Conservation (phyloP, 108 stramenopile species). For the Cylindrotheca closterium region DNA sequence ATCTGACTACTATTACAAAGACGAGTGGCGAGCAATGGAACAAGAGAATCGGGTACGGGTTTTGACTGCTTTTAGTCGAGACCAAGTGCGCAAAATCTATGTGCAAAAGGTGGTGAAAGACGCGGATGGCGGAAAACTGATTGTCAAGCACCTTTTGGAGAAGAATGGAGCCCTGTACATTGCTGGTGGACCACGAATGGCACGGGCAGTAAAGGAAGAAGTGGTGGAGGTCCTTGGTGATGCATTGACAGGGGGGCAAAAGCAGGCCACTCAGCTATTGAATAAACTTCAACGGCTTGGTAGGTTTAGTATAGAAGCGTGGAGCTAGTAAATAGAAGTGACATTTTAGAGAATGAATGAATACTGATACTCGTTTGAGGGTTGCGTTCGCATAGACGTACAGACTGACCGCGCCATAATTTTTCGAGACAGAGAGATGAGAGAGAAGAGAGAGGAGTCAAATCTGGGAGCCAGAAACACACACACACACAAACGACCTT, state of each 20-base stretch:
- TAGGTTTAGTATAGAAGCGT: slow-evolving; percentile 70
- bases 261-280: slow-evolving; percentile 23
- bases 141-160: slow-evolving; percentile 62
- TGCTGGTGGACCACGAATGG: slow-evolving; percentile 87
- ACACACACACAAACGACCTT: no score
- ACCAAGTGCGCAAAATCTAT: slow-evolving; percentile 73
- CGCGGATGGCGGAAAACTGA: slow-evolving; percentile 50
- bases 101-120: slow-evolving; percentile 73
- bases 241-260: slow-evolving; percentile 24
- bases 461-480: no score
- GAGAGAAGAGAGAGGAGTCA: no score
- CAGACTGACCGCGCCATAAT: no score
- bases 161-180: slow-evolving; percentile 69
- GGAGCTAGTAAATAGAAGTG: slow-evolving; percentile 49
- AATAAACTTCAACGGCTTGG: slow-evolving; percentile 38
- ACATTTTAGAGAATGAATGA: background rate
- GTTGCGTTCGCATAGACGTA: no score
- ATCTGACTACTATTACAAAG: slow-evolving; percentile 70
- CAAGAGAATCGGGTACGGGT: slow-evolving; percentile 35
- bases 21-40: slow-evolving; percentile 55
- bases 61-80: slow-evolving; percentile 72
- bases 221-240: slow-evolving; percentile 53
- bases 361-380: no score
- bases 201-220: slow-evolving; percentile 73
- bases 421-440: no score